Base-by-base conservation (phyloP, 306 rosid species). In the Albizia julibrissin region DNA sequence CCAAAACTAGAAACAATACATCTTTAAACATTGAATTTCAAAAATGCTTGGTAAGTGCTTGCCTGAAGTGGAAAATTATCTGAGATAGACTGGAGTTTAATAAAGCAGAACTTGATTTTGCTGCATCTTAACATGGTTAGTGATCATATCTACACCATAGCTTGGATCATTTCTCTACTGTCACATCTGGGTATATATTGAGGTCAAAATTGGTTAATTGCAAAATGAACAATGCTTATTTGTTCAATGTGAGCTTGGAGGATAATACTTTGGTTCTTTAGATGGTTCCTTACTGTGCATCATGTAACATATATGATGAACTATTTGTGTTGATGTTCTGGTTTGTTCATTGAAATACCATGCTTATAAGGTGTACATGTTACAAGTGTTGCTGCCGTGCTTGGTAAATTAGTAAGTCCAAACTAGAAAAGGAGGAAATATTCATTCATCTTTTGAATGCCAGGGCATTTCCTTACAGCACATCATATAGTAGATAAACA, bases 11-110 rank as follows among this genome's bases (percentile, higher is more conserved):
- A 44, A 58, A 42, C 22, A 43, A 12, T 9, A 29, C 16, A 73
- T 64, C 26, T 42, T 47, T 43, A 74, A 43, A 62, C 43, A n/a
- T 62, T 65, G 74, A 73, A 29, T 47, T 47, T n/a, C 19, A 40
- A 73, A 73, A 47, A 9, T 46, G 11, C 13, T 72, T 61, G 15
- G 12, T 61, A 29, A 46, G 21, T 21, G 39, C 15, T 80, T 80
- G 50, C 78, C n/a, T 59, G 72, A 72, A 44, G 49, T 61, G 49
- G 72, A 56, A 56, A 42, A 39, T 64, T 11, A 47, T 77, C 61
- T 19, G 44, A 27, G 19, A 21, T 66, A 46, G 14, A 34, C 62
- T 80, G 65, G 73, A 72, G 37, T 72, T 37, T 8, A 34, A 33
- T 43, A n/a, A 56, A 43, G 78, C 31, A 16, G 42, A 70, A 49